These are phyloP conservation scores for Grosmannia serpens DNA, from an alignment of 2,329 filamentous ascomycete genomes.

Conservation along the genomic window DNA sequence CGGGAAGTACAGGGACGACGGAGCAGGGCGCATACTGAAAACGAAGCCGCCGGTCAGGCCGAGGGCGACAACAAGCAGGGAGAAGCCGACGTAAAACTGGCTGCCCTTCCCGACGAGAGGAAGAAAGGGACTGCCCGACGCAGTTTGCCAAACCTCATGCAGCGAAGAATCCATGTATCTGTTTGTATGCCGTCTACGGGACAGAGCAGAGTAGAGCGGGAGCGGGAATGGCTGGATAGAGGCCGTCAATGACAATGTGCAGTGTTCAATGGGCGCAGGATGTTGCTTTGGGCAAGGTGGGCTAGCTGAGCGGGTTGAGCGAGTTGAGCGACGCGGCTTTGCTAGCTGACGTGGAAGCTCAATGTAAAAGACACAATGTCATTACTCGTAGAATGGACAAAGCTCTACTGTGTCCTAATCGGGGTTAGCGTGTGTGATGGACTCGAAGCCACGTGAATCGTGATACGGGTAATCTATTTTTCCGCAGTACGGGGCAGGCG, in stretches of 20 bases:
- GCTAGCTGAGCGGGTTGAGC: too few relatives aligned
- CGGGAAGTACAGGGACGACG: neutral
- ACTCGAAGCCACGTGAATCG: neutral
- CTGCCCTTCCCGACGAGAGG: constrained; percentile 69
- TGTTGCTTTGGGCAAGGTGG: neutral
- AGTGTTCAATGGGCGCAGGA: neutral
- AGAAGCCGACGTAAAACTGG: constrained; percentile 74
- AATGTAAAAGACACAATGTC: neutral
- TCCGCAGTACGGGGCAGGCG: neutral
- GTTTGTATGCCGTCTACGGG: constrained; percentile 1
- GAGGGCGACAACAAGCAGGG: constrained; percentile 61
- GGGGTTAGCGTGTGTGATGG: neutral
- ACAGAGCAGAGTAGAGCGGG: neutral
- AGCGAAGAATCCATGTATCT: constrained; percentile 66
- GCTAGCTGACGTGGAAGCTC: neutral
- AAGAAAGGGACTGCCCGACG: constrained; percentile 73
- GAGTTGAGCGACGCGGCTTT: neutral
- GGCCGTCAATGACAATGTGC: neutral
- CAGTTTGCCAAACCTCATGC: constrained; percentile 87
- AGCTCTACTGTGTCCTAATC: neutral
- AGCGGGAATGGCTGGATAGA: neutral
- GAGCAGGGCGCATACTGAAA: constrained; percentile 51
- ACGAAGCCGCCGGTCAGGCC: constrained; percentile 69
- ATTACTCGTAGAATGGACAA: neutral
- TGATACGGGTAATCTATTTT: neutral